phyloP scores from a whole-genome alignment of 257 asterid species.

The Plectranthus barbatus region DNA sequence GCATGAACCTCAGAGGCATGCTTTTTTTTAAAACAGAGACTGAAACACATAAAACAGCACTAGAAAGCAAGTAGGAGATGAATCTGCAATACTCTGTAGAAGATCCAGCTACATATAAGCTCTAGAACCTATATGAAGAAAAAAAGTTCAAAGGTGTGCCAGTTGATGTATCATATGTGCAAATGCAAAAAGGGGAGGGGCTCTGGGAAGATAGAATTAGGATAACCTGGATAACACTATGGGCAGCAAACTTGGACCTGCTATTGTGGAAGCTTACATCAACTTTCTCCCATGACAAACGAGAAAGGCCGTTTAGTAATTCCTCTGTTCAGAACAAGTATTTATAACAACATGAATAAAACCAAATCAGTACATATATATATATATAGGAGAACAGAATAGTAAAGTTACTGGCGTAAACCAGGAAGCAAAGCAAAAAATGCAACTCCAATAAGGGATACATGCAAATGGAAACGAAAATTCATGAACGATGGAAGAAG shows the following conservation, averaged over 20 bases:
- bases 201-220: neutral
- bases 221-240: slow-evolving; percentile 84
- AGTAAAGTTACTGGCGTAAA: neutral
- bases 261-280: slow-evolving; percentile 91
- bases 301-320: slow-evolving; percentile 70
- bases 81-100: neutral
- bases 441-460: neutral
- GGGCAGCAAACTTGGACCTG: slow-evolving; percentile 77
- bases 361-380: neutral
- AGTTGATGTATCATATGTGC: neutral
- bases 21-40: no score
- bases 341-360: neutral
- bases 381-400: neutral
- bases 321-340: slow-evolving; percentile 42
- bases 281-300: slow-evolving; percentile 94
- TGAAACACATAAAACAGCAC: neutral
- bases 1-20: no score
- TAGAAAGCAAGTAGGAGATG: neutral
- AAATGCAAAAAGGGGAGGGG: neutral
- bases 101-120: no score
- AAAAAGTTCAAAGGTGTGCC: neutral
- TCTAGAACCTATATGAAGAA: neutral
- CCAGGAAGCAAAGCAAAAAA: neutral
- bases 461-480: neutral
- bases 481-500: no score